Evolutionary conservation across 768 basidiomycete species (phyloP).

Genomic region (Agrocybe praecox): DNA sequence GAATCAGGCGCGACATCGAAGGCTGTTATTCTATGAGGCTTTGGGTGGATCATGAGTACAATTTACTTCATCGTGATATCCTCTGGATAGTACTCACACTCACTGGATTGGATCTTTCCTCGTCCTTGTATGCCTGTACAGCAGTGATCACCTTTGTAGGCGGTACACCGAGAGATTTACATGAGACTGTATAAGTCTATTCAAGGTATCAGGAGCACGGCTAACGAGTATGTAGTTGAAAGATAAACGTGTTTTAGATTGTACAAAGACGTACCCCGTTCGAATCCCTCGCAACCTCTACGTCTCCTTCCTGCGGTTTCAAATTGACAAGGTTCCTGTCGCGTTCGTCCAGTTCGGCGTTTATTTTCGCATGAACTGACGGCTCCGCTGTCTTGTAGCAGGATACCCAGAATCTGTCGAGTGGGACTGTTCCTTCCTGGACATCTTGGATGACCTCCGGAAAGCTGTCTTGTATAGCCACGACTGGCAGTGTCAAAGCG

Average conservation of each 20-base stretch:
- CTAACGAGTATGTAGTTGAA: background rate
- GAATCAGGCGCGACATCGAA: conserved; percentile 65
- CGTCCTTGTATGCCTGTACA: conserved; percentile 49
- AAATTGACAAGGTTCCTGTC: conserved; percentile 52
- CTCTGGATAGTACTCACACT: conserved; percentile 29
- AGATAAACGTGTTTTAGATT: background rate
- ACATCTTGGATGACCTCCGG: conserved; percentile 65
- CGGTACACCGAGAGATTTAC: conserved; percentile 47
- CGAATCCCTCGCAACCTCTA: conserved; percentile 34
- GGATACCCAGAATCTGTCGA: conserved; percentile 75
- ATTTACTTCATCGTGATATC: background rate
- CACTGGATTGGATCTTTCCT: conserved; percentile 43
- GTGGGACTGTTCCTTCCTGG: conserved; percentile 51
- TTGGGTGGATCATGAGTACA: conserved; percentile 7
- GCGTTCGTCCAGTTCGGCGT: conserved; percentile 52
- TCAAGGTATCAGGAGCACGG: conserved; percentile 1
- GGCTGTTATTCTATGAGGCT: conserved; percentile 61
- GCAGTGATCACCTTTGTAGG: conserved; percentile 53
- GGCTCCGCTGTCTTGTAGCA: conserved; percentile 58
- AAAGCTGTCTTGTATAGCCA: conserved; percentile 64
- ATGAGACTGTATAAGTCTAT: conserved; percentile 47
- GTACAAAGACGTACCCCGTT: conserved; percentile 30
- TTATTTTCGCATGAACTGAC: conserved; percentile 68
- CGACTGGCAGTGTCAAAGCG: conserved; percentile 44
- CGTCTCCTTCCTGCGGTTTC: conserved; percentile 46